These are phyloP conservation scores for Talaromyces trachyspermus DNA, from an alignment of 495 filamentous ascomycete species.

Conservation along the genomic window DNA sequence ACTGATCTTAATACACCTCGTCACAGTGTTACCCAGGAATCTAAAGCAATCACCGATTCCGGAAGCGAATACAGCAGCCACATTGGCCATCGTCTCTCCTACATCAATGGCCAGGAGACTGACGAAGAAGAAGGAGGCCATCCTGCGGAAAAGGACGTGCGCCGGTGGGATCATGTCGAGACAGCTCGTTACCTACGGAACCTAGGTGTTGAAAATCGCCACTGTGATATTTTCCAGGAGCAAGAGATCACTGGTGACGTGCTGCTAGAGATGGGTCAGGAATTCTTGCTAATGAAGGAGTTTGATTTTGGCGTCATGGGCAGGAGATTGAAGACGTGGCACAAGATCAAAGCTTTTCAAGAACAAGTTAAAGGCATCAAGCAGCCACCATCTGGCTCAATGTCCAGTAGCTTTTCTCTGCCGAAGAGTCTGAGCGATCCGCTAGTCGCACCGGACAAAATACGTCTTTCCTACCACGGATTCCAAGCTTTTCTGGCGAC, in stretches of 20 bases:
- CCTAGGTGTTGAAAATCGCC: conserved; percentile 68
- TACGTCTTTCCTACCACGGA: conserved; percentile 51
- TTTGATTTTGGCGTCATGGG: conserved; percentile 92
- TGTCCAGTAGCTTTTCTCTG: conserved; percentile 23
- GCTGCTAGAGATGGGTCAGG: conserved; percentile 88
- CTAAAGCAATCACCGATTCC: conserved; percentile 63
- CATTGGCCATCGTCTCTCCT: conserved; percentile 68
- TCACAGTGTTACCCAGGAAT: conserved; percentile 47
- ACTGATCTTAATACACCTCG: conserved; percentile 81
- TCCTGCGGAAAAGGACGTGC: conserved; percentile 57
- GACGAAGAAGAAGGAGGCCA: conserved; percentile 59
- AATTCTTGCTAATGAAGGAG: conserved; percentile 86
- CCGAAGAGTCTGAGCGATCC: conserved; percentile 31
- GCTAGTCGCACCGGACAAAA: conserved; percentile 28
- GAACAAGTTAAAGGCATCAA: conserved; percentile 59
- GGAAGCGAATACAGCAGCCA: conserved; percentile 85
- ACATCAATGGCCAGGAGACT: conserved; percentile 83
- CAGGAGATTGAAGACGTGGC: conserved; percentile 84
- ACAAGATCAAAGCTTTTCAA: conserved; percentile 83
- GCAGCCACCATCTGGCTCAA: conserved; percentile 19
- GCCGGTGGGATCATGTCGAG: conserved; percentile 65
- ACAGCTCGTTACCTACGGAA: conserved; percentile 82
- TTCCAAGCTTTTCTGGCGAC: conserved; percentile 47
- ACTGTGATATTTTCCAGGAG: conserved; percentile 89
- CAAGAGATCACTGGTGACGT: conserved; percentile 96